Base-by-base conservation (phyloP, 305 asterid species). In the Coffea humblotiana region DNA sequence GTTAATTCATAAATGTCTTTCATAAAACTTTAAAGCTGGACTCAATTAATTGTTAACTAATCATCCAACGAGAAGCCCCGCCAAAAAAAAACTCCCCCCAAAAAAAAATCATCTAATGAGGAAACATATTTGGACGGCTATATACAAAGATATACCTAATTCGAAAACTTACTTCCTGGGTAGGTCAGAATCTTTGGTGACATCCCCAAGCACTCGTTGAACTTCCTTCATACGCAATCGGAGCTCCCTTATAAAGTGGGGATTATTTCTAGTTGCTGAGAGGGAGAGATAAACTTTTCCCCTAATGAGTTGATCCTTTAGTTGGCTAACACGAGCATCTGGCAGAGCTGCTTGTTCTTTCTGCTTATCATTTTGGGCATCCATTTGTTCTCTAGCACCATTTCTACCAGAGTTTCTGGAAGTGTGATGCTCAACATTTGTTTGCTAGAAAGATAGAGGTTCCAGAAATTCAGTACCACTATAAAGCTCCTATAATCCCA, bases 161-260 rank as follows among this genome's bases (percentile, higher is more conserved):
- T 65, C 56, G 56, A 82, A 65, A 58, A 84, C 91, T 84, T 76
- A 90, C 98, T 84, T 91, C 84, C 85, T 88, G 61, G 97, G 91
- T 80, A 94, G 89, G 77, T 91, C 97, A 52, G 97, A 88, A 87
- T 94, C 98, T 84, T 90, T 91, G 74, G 89, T 83, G 82, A 96
- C 90, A 47, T 82, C 92, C 79, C 94, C 98, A 83, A 94, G 92
- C 64, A 83, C 90, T 70, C 91, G 89, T 15, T 64, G 85, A 81
- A 93, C 93, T 89, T 94, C 98, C 87, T 93, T 94, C 80, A 92
- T 89, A 23, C 96, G 96, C 89, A 90, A 82, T 8, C 97, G 93
- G 61, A 94, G 97, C 85, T 94, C 98, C 88, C 96, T 90, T 45
- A 89, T 80, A 79, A 91, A 94, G 85, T 86, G 94, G 52, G 94